Conservation (phyloP, 2,329 filamentous ascomycete genomes). For the Stachybotrys elegans region DNA sequence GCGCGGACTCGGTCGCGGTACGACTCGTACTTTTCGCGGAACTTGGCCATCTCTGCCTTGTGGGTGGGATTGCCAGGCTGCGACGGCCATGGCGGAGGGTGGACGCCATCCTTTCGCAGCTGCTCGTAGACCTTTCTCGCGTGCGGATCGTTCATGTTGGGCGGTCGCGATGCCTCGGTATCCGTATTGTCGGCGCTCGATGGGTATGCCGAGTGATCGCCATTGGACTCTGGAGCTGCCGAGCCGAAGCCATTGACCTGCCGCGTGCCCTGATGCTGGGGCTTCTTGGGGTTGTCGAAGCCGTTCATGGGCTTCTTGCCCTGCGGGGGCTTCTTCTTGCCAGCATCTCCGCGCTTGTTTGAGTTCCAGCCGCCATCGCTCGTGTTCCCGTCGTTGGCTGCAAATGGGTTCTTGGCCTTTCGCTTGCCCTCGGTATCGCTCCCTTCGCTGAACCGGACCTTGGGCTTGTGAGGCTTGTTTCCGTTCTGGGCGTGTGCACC, state of each 20-base stretch:
- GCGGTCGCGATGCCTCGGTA: conserved; percentile 12
- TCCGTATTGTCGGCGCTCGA: too few species aligned
- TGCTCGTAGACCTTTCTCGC: conserved; percentile 47
- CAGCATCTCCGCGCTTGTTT: conserved; percentile 14
- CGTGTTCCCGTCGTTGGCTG: conserved; percentile 17
- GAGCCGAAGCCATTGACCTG: conserved; percentile 13
- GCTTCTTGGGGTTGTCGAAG: conserved; percentile 10
- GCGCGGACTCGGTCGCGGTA: conserved; percentile 54
- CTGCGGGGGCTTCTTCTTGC: conserved; percentile 17
- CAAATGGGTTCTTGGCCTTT: conserved; percentile 20
- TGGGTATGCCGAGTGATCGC: too few species aligned
- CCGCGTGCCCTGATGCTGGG: conserved; percentile 9
- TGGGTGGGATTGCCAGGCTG: conserved; percentile 48
- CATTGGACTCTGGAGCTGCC: conserved; percentile 10
- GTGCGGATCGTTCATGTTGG: conserved; percentile 30
- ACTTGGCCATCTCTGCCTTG: conserved; percentile 46
- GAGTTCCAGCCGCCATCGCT: conserved; percentile 15
- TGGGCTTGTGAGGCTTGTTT: conserved; percentile 19
- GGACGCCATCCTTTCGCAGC: conserved; percentile 49
- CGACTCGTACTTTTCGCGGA: conserved; percentile 50
- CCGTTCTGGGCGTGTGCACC: conserved; percentile 20
- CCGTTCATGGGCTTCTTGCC: conserved; percentile 12
- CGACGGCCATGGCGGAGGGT: conserved; percentile 49
- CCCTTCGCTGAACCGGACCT: conserved; percentile 17
- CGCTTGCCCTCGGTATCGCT: conserved; percentile 21